These are phyloP conservation scores for Grosmannia clavigera DNA, from an alignment of 2,329 filamentous ascomycete species.

Conservation along the genomic window DNA sequence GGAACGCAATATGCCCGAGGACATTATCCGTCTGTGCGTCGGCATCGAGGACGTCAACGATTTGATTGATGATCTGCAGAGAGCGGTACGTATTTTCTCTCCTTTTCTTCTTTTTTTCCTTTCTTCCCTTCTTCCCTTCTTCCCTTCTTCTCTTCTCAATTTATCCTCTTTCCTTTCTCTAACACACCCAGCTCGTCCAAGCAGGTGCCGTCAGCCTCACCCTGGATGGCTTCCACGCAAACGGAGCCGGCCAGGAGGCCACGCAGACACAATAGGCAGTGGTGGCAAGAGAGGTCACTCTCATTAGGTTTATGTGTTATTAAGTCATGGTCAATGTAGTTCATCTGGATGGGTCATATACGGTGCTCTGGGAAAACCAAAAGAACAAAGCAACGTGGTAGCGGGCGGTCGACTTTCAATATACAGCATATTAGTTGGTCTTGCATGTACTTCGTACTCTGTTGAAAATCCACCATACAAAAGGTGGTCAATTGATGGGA, in stretches of 20 bases:
- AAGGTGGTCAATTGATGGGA: no score
- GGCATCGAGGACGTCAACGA: slow-evolving; percentile 91
- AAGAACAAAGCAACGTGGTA: not conserved
- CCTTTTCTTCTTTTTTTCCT: not conserved
- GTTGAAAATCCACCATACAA: no score
- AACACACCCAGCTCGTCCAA: slow-evolving; percentile 59
- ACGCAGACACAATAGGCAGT: not conserved
- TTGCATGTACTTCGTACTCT: no score
- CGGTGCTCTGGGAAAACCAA: not conserved
- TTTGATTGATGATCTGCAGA: slow-evolving; percentile 80
- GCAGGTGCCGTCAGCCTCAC: slow-evolving; percentile 84
- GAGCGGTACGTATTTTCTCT: slow-evolving; percentile 56
- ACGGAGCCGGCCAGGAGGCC: slow-evolving; percentile 12
- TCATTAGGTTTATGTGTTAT: not conserved
- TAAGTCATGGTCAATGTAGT: not conserved
- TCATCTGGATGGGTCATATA: not conserved
- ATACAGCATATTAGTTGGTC: not conserved
- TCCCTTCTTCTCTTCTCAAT: not conserved
- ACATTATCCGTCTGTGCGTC: slow-evolving; percentile 89
- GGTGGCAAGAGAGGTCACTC: not conserved
- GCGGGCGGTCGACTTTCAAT: not conserved
- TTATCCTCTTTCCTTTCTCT: not conserved
- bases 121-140: not conserved
- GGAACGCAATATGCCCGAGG: slow-evolving; percentile 87
- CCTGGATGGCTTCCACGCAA: slow-evolving; percentile 67